Base-by-base conservation (phyloP, 805 yeast species). In the Monosporozyma servazzii region DNA sequence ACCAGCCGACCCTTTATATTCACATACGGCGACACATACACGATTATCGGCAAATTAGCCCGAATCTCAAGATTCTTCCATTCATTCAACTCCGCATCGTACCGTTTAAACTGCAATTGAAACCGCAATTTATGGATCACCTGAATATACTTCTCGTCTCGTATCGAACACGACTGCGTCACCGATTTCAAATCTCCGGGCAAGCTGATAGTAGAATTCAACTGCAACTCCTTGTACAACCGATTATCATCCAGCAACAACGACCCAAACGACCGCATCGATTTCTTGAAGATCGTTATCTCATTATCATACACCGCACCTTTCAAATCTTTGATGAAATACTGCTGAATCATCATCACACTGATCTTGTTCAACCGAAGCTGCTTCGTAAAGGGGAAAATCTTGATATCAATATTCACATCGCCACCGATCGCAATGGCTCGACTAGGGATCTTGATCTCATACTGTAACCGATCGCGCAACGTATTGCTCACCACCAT, bases 401-500 rank as follows among this genome's bases (percentile, higher is more conserved):
- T 64, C 58, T 79, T 74, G 48, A 90, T 75, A 51, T 80, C 79
- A 5, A 91, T 75, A 1, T 88, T 86, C 5, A 86, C 74, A 0
- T 75, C 71, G 0, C 90, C 80, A 4, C 98, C 98, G 45, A 90
- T 80, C 1, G 96, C 89, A 7, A 88, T 80, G 0, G 96, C 96
- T 57, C 84, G 81, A 21, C 89, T 77, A 0, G 97, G 96, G 3
- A 88, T 81, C 51, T 84, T 82, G 51, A 91, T 80, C 15, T 88
- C 81, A 66, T 91, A 90, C 65, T 90, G 96, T 43, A 91, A 82
- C 64, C 88, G 88, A 48, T 79, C 74, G 1, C 95, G 91, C 95
- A 96, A 88, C 3, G 89, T 85, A 63, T 88, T 89, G 52, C 88
- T 96, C 37, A 90, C 90, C 0, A 91, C 86, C 55, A 89, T 84